Conservation (phyloP, 1,284 basidiomycete species). For the Bjerkandera adusta region DNA sequence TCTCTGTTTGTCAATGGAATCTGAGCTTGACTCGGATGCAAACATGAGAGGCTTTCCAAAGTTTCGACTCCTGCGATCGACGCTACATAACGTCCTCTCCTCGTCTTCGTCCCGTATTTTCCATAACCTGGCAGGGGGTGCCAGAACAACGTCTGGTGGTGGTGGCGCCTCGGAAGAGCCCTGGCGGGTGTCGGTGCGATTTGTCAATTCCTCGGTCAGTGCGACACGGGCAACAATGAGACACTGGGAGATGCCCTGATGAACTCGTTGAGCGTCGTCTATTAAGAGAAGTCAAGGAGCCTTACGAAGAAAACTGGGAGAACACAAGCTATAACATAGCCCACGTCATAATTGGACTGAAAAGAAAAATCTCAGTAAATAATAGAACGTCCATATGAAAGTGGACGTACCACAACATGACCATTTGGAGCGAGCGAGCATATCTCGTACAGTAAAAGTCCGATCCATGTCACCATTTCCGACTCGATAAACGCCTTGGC, state of each 20-base stretch:
- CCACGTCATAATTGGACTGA: slow-evolving; percentile 16
- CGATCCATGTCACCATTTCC: slow-evolving; percentile 21
- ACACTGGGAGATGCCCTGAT: slow-evolving; percentile 20
- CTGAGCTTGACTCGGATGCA: too few relatives aligned
- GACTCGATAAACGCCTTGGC: slow-evolving; percentile 21
- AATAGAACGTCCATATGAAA: background rate
- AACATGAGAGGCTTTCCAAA: too few relatives aligned
- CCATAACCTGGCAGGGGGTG: too few relatives aligned
- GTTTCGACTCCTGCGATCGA: too few relatives aligned
- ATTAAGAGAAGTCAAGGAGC: background rate
- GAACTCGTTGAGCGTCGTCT: background rate
- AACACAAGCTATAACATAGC: slow-evolving; percentile 16
- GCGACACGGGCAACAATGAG: slow-evolving; percentile 16
- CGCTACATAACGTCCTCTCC: too few relatives aligned
- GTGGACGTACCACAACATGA: slow-evolving; percentile 11
- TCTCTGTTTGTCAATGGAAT: too few relatives aligned
- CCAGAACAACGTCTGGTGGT: too few relatives aligned
- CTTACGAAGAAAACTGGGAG: slow-evolving; percentile 19
- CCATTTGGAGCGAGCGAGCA: slow-evolving; percentile 18
- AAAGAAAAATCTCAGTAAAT: background rate
- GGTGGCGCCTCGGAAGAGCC: too few relatives aligned
- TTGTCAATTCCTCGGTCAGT: background rate
- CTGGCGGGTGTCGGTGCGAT: background rate
- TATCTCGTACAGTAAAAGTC: slow-evolving; percentile 20
- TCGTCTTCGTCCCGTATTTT: too few relatives aligned